Percentiles rank a stretch among this genome's conserved stretches.
These are phyloP conservation scores for Ganoderma sinense DNA, from an alignment of 1,284 basidiomycete genomes.

Conservation along the genomic window DNA sequence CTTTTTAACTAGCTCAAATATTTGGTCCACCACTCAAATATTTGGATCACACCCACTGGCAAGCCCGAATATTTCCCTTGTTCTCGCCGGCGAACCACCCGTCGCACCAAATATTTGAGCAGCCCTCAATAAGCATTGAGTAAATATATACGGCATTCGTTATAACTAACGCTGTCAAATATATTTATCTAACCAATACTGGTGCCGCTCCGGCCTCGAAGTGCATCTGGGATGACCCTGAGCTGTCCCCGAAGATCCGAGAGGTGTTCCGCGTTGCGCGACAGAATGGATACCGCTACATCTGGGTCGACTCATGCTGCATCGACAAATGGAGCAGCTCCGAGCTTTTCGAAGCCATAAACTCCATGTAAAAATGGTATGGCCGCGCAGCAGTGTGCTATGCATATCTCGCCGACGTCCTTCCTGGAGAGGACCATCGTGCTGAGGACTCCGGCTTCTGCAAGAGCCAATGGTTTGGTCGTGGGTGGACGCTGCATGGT, in stretches of 20 bases:
- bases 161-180: too few relatives aligned
- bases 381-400: background rate
- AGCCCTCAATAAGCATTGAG: too few relatives aligned
- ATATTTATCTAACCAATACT: too few relatives aligned
- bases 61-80: too few relatives aligned
- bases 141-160: too few relatives aligned
- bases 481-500: constrained; percentile 6
- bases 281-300: background rate
- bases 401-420: background rate
- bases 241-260: background rate
- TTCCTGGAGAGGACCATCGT: background rate
- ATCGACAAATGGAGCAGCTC: constrained; percentile 5
- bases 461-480: background rate
- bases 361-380: constrained; percentile 1
- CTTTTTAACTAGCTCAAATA: too few relatives aligned
- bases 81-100: too few relatives aligned
- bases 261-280: background rate
- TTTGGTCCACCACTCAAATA: too few relatives aligned
- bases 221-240: background rate
- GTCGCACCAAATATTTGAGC: too few relatives aligned
- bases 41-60: too few relatives aligned
- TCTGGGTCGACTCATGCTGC: constrained; percentile 4
- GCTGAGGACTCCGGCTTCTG: background rate
- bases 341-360: constrained; percentile 4
- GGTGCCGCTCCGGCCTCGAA: too few relatives aligned